These are phyloP conservation scores for Vitis vinifera DNA, from an alignment of 164 flowering plant genomes.

Conservation along the genomic window ASM3070453v1 NC_081809.1:7505001-7505500, in stretches of 20 bases:
- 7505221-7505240: slow-evolving; percentile 20
- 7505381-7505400: slow-evolving; percentile 43
- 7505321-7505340: slow-evolving; percentile 8
- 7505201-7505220: slow-evolving; percentile 28
- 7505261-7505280: neutral
- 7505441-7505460: slow-evolving; percentile 24
- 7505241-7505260: slow-evolving; percentile 17
- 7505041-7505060: no score
- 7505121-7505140: neutral
- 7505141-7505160: neutral
- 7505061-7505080: no score
- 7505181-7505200: slow-evolving; percentile 21
- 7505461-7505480: slow-evolving; percentile 31
- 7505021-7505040: no score
- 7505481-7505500: slow-evolving; percentile 25
- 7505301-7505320: slow-evolving; percentile 22
- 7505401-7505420: slow-evolving; percentile 43
- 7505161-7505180: slow-evolving; percentile 14
- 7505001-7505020: no score
- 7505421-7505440: slow-evolving; percentile 22
- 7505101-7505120: neutral
- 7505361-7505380: slow-evolving; percentile 21
- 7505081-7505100: no score
- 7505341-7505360: neutral
- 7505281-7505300: neutral